These are phyloP conservation scores for Aethionema arabicum DNA, from an alignment of 345 rosid species.

Conservation along the genomic window DNA sequence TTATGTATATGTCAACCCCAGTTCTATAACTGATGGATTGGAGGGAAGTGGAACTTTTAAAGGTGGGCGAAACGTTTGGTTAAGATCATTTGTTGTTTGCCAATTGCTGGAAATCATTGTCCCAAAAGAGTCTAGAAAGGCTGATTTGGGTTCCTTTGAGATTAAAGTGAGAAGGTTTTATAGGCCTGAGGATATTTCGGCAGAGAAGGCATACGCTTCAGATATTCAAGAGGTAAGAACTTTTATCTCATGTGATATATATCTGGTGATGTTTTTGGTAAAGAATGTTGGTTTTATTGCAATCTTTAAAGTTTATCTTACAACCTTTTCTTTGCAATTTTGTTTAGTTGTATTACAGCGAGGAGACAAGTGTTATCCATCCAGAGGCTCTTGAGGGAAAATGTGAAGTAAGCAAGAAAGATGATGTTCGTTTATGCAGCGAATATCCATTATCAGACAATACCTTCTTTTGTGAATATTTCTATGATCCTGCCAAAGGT, in stretches of 20 bases:
- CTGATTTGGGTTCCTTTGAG: slow-evolving; percentile 36
- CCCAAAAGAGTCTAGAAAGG: slow-evolving; percentile 36
- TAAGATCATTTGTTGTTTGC: slow-evolving; percentile 63
- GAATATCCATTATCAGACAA: slow-evolving; percentile 56
- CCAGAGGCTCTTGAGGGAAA: slow-evolving; percentile 60
- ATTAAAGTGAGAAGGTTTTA: slow-evolving; percentile 55
- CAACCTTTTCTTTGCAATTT: neutral
- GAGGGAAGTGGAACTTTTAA: slow-evolving; percentile 42
- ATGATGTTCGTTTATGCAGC: slow-evolving; percentile 48
- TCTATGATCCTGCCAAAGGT: slow-evolving; percentile 69
- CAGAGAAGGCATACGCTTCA: slow-evolving; percentile 62
- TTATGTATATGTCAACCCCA: slow-evolving; percentile 54
- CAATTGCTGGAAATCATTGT: slow-evolving; percentile 53
- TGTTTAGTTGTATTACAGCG: slow-evolving; percentile 75
- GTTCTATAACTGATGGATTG: slow-evolving; percentile 35
- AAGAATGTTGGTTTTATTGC: slow-evolving; percentile 9
- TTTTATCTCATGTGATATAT: slow-evolving; percentile 8
- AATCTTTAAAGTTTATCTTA: slow-evolving; percentile 10
- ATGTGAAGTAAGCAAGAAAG: slow-evolving; percentile 82
- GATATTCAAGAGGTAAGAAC: slow-evolving; percentile 58
- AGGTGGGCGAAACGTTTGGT: slow-evolving; percentile 61
- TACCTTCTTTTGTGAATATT: slow-evolving; percentile 76
- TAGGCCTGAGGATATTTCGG: slow-evolving; percentile 68
- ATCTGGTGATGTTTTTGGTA: slow-evolving; percentile 11
- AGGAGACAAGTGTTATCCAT: slow-evolving; percentile 42